These are phyloP conservation scores for Avena eriantha DNA, from an alignment of 176 grass and related monocot species.

Conservation along the genomic window DNA sequence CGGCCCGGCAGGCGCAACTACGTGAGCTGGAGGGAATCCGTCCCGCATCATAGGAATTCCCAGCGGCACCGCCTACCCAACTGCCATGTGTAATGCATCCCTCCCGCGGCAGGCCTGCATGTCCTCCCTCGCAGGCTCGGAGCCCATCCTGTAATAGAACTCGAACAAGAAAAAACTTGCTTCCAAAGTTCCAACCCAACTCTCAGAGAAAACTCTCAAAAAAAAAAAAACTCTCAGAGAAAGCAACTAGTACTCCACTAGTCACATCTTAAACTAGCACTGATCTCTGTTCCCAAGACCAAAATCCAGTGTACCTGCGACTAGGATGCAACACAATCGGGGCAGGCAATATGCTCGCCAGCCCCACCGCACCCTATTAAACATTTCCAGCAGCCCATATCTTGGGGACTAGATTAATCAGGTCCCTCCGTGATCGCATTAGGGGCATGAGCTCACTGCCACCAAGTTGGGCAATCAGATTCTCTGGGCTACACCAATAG, in stretches of 20 bases:
- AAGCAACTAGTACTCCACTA: neutral
- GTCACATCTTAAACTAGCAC: neutral
- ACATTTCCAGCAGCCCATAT: constrained; percentile 44
- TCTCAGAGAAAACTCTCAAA: too few relatives aligned
- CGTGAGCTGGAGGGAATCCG: too few relatives aligned
- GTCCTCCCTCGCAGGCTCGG: too few relatives aligned
- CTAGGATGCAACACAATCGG: constrained; percentile 26
- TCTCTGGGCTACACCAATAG: constrained; percentile 52
- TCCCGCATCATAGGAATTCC: too few relatives aligned
- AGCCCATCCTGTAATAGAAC: too few relatives aligned
- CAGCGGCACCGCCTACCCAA: too few relatives aligned
- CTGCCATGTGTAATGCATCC: too few relatives aligned
- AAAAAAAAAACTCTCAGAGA: too few relatives aligned
- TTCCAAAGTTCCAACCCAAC: too few relatives aligned
- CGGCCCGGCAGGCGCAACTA: too few relatives aligned
- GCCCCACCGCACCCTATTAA: constrained; percentile 3
- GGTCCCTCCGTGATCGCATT: constrained; percentile 12
- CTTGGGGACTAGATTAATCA: constrained; percentile 35
- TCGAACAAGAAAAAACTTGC: too few relatives aligned
- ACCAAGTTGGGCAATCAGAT: constrained; percentile 53
- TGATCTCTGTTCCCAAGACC: constrained; percentile 27
- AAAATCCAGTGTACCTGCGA: constrained; percentile 37
- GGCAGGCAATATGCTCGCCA: constrained; percentile 27
- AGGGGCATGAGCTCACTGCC: constrained; percentile 38
- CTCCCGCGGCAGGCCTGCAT: too few relatives aligned